Base-by-base conservation (phyloP, 1,284 basidiomycete species). In the Rhodotorula sp. region DNA sequence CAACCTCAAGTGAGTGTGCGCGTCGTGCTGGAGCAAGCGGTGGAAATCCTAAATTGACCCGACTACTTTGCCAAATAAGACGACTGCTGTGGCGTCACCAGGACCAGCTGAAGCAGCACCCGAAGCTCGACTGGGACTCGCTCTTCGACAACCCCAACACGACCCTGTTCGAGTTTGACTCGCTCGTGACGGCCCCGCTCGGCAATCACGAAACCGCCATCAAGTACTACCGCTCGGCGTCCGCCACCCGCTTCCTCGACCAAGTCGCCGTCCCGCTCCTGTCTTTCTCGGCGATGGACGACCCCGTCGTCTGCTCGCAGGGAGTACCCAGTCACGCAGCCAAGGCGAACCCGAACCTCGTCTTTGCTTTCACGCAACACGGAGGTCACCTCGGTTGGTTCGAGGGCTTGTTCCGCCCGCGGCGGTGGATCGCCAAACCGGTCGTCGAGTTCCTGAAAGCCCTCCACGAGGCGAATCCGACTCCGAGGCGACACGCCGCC, bases 321-420 rank as follows among this genome's bases (percentile, higher is more conserved):
- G 78, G 78, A 8, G 70, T 73, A 45, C 75, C 70, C 6, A 64
- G 73, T n/a, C 64, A 71, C 68, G 34, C 79, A 79, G 56, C 90
- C 88, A 5, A 83, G 78, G 47, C 67, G 18, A 90, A 89, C 70
- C 82, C 83, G 2, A 87, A 88, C 80, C 86, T 93, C 18, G 85
- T 88, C 16, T 86, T 91, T 78, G 89, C 85, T 19, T 82, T 91
- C 66, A 95, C 95, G 0, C 83, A 85, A 49, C 85, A 85, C 23
- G 95, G 97, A 1, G 97, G 97, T 0, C 95, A 99, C 82, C 84
- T 99, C 23, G 95, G 95, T 47, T 98, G 93, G 95, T 98, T 95
- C 79, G 87, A 90, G 77, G 82, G 85, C 59, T 83, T 76, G 19
- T 78, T 73, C 65, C 63, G 50, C 72, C 81, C 57, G 80, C 68